Evolutionary conservation across 805 yeast species (phyloP), one percentile per base, ranked within the genome.

Genomic region (Wickerhamomyces strasburgensis): DNA sequence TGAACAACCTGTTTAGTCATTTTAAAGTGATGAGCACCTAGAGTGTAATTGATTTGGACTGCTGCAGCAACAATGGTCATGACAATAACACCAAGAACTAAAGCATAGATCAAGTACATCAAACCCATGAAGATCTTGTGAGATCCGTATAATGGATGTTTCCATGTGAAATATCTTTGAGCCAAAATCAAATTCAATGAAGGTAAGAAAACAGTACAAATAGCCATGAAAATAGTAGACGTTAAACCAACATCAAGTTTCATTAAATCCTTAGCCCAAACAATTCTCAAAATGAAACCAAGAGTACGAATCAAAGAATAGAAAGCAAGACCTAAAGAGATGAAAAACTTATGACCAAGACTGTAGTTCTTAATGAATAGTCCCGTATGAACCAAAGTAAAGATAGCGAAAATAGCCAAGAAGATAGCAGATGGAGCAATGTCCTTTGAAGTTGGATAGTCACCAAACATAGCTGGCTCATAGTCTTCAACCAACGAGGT

Each of bases 101-200:
- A 47, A 5, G 64, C 49, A 51, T 82, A 82, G 31, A 80, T 51
- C 6, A 62, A 31, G 34, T 68, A 54, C 80, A 81, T 73, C 18
- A 62, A 32, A 28, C 40, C 34, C 69, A 73, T 71, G 47, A 82
- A 75, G 17, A 65, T 37, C 44, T 57, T 64, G 32, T 70, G 60
- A 18, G 73, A 63, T 27, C 88, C 89, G 14, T 75, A 73, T 29
- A 73, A 75, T 10, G 90, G 89, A 57, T 83, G 89, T 58, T 80
- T 67, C 87, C 88, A 82, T 10, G 85, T 79, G 62, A 80, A 80
- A 19, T 80, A 61, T 56, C 89, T 72, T 58, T 81, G 88, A 8
- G 85, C 85, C 39, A 83, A 60, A 19, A 80, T 70, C 58, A 80
- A 66, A 51, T 78, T 79, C 51, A 78, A 64, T 5, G 82, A 68